phyloP scores from a whole-genome alignment of 176 grass and related monocot species.

The Triticum dicoccoides region DNA sequence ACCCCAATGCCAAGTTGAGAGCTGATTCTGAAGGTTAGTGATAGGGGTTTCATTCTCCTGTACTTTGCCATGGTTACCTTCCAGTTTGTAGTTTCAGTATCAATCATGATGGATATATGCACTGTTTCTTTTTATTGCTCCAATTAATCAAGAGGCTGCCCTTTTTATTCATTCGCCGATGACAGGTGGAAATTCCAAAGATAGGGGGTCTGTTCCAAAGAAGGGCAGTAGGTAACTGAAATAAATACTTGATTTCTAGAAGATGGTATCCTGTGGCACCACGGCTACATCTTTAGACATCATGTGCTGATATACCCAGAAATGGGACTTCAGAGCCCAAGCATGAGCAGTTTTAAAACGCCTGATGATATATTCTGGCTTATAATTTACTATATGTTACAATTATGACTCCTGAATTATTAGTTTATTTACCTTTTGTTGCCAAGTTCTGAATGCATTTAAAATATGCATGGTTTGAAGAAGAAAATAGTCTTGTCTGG shows the following conservation, averaged over 20 bases:
- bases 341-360: neutral
- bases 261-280: slow-evolving; percentile 65
- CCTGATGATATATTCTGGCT: slow-evolving; percentile 12
- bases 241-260: slow-evolving; percentile 87
- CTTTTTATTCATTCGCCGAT: slow-evolving; percentile 94
- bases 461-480: slow-evolving; percentile 11
- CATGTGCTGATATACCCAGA: slow-evolving; percentile 31
- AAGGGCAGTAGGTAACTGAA: slow-evolving; percentile 99
- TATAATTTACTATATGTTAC: neutral
- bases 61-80: slow-evolving; percentile 10
- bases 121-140: slow-evolving; percentile 74
- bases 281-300: slow-evolving; percentile 42
- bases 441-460: slow-evolving; percentile 20
- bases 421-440: slow-evolving; percentile 4
- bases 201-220: slow-evolving; percentile 99
- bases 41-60: slow-evolving; percentile 23
- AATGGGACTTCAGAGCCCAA: slow-evolving; percentile 21
- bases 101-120: slow-evolving; percentile 60
- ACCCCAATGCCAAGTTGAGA: slow-evolving; percentile 87
- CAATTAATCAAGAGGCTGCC: slow-evolving; percentile 89
- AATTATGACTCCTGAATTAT: neutral
- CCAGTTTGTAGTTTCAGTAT: slow-evolving; percentile 30
- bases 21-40: slow-evolving; percentile 74
- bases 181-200: slow-evolving; percentile 99
- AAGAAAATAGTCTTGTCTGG: neutral